Percentiles rank a stretch among this genome's conserved stretches.
Evolutionary conservation across 805 yeast species (phyloP).

Genomic region (Yarrowia keelungensis): DNA sequence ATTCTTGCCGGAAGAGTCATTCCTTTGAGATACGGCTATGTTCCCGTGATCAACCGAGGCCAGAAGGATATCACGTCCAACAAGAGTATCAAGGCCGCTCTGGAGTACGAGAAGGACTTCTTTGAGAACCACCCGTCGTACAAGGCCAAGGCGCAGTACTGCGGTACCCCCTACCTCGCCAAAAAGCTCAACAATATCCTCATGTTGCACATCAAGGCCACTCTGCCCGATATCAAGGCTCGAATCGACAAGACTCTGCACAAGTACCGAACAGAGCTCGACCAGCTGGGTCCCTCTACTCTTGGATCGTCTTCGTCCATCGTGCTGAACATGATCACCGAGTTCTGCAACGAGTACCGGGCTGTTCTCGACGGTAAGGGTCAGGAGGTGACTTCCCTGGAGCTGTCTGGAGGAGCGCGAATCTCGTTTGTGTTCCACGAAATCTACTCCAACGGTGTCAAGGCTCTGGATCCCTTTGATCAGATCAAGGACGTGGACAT

Average conservation of each 20-base stretch:
- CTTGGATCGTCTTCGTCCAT: constrained; percentile 71
- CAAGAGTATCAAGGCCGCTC: constrained; percentile 87
- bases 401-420: constrained; percentile 97
- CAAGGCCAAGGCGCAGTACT: constrained; percentile 89
- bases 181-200: constrained; percentile 87
- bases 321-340: constrained; percentile 89
- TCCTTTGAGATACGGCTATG: constrained; percentile 93
- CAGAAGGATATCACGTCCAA: constrained; percentile 92
- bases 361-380: constrained; percentile 93
- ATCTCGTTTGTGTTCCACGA: constrained; percentile 97
- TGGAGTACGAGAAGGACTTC: constrained; percentile 76
- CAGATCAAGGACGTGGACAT: constrained; percentile 95
- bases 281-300: constrained; percentile 77
- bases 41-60: constrained; percentile 96
- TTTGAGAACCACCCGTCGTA: constrained; percentile 92
- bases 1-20: constrained; percentile 94
- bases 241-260: constrained; percentile 84
- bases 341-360: constrained; percentile 87
- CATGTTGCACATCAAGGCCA: constrained; percentile 85
- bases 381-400: constrained; percentile 84
- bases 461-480: constrained; percentile 93
- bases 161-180: constrained; percentile 98
- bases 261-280: constrained; percentile 82
- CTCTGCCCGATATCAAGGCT: constrained; percentile 90
- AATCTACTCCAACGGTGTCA: constrained; percentile 90